Percentiles rank a stretch among this genome's conserved stretches.
These are phyloP conservation scores for Claviceps monticola DNA, from an alignment of 2,329 filamentous ascomycete species.

Conservation along the genomic window DNA sequence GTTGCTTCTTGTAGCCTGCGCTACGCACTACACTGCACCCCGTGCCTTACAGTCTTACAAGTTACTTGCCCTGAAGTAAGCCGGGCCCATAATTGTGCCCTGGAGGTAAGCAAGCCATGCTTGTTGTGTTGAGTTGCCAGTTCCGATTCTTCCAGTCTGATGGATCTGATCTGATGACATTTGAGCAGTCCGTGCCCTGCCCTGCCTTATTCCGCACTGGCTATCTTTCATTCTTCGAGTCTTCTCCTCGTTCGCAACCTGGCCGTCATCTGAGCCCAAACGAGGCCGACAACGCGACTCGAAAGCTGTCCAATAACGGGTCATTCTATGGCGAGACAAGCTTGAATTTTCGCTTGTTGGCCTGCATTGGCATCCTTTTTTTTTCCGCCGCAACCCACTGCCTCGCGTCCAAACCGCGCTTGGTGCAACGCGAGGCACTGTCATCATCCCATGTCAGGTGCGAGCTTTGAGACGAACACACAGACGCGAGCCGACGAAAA, in stretches of 20 bases:
- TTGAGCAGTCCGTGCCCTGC: not conserved
- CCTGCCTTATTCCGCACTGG: not conserved
- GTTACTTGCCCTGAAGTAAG: too few species aligned
- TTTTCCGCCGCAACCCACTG: not conserved
- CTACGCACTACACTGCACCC: too few species aligned
- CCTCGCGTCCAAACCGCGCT: slow-evolving; percentile 1
- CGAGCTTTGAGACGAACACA: not conserved
- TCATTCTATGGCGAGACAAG: not conserved
- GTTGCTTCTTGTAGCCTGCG: too few species aligned
- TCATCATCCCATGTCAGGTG: slow-evolving; percentile 4
- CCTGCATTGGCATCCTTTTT: not conserved
- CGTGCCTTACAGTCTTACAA: too few species aligned
- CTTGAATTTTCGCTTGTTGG: slow-evolving; percentile 1
- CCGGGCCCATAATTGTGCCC: too few species aligned
- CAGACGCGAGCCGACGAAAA: not conserved
- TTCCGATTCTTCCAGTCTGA: not conserved
- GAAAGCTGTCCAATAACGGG: not conserved
- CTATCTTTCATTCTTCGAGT: not conserved
- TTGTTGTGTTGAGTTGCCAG: not conserved
- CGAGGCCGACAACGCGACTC: not conserved
- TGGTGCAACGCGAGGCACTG: slow-evolving; percentile 3
- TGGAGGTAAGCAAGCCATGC: not conserved
- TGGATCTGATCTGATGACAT: not conserved
- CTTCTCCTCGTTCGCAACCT: not conserved
- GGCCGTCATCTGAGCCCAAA: not conserved